These are phyloP conservation scores for Cytospora leucostoma DNA, from an alignment of 2,329 filamentous ascomycete species.

Conservation along the genomic window DNA sequence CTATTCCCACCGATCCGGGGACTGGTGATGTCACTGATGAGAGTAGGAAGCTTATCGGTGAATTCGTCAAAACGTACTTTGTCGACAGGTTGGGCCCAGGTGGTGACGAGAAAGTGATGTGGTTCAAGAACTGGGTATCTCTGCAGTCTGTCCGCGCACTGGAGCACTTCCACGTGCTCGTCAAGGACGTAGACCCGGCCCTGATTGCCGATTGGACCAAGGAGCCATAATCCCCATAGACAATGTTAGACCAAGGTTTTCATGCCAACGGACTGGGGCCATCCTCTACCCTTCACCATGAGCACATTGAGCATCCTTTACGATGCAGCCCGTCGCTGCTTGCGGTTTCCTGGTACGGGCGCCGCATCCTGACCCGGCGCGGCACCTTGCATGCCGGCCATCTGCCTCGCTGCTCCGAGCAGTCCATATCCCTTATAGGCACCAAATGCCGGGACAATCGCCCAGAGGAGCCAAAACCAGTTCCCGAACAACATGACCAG, in stretches of 20 bases:
- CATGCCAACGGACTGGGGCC: neutral
- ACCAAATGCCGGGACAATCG: conserved; percentile 57
- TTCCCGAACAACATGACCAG: conserved; percentile 80
- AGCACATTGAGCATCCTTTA: conserved; percentile 32
- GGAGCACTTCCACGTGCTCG: conserved; percentile 85
- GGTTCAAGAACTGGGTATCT: conserved; percentile 94
- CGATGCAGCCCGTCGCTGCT: conserved; percentile 53
- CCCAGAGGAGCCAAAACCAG: conserved; percentile 64
- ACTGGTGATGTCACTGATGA: conserved; percentile 73
- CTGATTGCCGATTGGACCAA: conserved; percentile 56
- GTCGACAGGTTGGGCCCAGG: conserved; percentile 53
- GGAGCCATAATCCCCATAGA: conserved; percentile 44
- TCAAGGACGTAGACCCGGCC: conserved; percentile 55
- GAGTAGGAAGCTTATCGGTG: conserved; percentile 63
- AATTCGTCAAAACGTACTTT: conserved; percentile 73
- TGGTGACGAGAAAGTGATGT: conserved; percentile 61
- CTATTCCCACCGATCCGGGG: conserved; percentile 68
- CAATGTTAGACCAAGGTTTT: conserved; percentile 17
- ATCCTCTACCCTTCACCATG: neutral
- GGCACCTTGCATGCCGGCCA: conserved; percentile 50
- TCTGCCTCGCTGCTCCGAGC: conserved; percentile 54
- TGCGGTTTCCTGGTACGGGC: conserved; percentile 51
- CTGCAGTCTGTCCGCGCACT: conserved; percentile 85
- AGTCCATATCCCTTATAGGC: conserved; percentile 56
- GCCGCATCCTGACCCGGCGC: conserved; percentile 37